Conservation (phyloP, 345 rosid genomes). For the Murraya koenigii region DNA sequence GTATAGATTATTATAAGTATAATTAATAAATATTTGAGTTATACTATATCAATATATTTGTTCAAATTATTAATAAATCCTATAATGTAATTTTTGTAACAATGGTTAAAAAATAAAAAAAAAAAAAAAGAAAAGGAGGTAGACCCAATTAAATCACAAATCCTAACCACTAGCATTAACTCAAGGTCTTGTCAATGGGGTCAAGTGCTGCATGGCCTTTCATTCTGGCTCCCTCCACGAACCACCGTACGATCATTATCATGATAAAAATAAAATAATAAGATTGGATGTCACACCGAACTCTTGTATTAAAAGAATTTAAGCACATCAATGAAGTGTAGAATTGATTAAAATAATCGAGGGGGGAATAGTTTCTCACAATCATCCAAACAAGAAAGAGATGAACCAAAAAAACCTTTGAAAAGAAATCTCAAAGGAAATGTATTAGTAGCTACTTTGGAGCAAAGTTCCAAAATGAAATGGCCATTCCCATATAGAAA, state of each 20-base stretch:
- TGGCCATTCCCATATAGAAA: conserved; percentile 20
- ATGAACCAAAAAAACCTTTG: not conserved
- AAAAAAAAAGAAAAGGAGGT: not conserved
- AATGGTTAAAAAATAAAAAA: no score
- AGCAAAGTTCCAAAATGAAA: conserved; percentile 18
- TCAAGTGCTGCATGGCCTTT: not conserved
- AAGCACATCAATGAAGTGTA: not conserved
- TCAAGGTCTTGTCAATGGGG: conserved; percentile 6
- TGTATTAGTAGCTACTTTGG: conserved; percentile 9
- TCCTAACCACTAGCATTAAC: not conserved
- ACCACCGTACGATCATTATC: not conserved
- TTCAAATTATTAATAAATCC: no score
- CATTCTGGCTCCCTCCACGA: not conserved
- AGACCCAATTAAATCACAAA: not conserved
- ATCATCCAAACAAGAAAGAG: not conserved
- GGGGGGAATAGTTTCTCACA: not conserved
- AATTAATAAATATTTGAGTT: no score
- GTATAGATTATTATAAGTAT: no score
- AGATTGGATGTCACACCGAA: conserved; percentile 20
- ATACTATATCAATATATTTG: no score
- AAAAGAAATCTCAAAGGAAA: not conserved
- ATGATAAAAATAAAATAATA: not conserved
- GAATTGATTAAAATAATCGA: not conserved
- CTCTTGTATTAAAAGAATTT: conserved; percentile 8
- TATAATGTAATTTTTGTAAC: no score